These are phyloP conservation scores for Triangularia verruculosa DNA, from an alignment of 2,329 filamentous ascomycete species.

Conservation along the genomic window DNA sequence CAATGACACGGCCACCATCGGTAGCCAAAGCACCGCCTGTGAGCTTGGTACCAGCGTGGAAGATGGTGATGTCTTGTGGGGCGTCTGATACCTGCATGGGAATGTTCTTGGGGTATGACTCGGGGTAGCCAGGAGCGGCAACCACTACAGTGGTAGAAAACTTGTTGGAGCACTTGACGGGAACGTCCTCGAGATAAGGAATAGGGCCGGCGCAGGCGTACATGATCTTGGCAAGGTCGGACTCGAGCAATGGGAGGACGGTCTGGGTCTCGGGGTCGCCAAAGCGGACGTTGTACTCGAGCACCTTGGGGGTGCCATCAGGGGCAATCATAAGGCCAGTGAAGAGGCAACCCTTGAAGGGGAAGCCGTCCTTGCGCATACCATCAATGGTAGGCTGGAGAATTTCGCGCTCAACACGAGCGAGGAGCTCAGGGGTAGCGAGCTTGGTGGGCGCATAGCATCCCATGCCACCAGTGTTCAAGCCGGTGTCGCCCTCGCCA, in stretches of 20 bases:
- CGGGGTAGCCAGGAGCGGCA: conserved; percentile 87
- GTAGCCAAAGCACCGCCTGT: conserved; percentile 65
- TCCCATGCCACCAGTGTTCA: conserved; percentile 97
- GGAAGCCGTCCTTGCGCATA: conserved; percentile 76
- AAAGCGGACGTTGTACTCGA: conserved; percentile 93
- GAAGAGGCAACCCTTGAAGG: conserved; percentile 74
- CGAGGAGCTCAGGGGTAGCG: conserved; percentile 70
- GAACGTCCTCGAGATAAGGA: conserved; percentile 63
- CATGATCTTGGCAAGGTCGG: conserved; percentile 86
- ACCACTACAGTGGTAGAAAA: conserved; percentile 93
- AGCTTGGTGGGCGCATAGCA: conserved; percentile 91
- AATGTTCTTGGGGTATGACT: conserved; percentile 76
- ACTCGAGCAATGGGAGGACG: conserved; percentile 76
- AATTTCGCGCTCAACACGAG: conserved; percentile 73
- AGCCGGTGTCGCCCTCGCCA: conserved; percentile 82
- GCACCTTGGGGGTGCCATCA: conserved; percentile 67
- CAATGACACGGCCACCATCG: conserved; percentile 87
- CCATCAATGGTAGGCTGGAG: conserved; percentile 87
- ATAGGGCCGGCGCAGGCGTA: conserved; percentile 71
- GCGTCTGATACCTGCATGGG: conserved; percentile 50
- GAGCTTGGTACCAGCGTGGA: conserved; percentile 85
- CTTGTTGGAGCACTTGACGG: conserved; percentile 63
- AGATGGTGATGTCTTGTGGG: conserved; percentile 63
- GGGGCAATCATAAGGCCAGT: conserved; percentile 93
- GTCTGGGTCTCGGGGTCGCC: conserved; percentile 92